These are phyloP conservation scores for Pyropia yezoensis DNA, from an alignment of 23 red algal species.

Conservation along the genomic window DNA sequence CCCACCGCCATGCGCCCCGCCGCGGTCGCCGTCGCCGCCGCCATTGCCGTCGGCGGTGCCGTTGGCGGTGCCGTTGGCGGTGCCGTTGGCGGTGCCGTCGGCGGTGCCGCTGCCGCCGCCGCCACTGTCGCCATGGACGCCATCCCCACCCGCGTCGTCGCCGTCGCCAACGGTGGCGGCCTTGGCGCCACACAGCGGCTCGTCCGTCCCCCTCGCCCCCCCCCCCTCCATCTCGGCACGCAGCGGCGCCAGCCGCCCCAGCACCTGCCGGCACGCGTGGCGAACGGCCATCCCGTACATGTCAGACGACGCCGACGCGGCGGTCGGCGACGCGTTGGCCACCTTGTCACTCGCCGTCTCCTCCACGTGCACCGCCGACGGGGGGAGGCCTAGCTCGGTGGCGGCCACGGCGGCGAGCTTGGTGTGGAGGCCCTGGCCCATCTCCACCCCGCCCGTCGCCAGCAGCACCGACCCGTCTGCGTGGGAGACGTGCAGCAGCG, in stretches of 20 bases:
- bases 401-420: slow-evolving; percentile 70
- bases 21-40: too few species aligned
- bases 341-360: slow-evolving; percentile 85
- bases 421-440: slow-evolving; percentile 75
- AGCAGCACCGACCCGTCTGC: slow-evolving; percentile 72
- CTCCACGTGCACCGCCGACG: slow-evolving; percentile 52
- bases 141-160: too few species aligned
- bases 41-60: too few species aligned
- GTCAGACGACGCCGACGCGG: slow-evolving; percentile 68
- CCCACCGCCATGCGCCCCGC: too few species aligned
- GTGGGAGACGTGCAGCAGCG: slow-evolving; percentile 60
- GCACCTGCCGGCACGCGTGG: slow-evolving; percentile 24
- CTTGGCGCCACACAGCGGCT: too few species aligned
- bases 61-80: too few species aligned
- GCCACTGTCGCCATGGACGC: too few species aligned
- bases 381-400: slow-evolving; percentile 37
- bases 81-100: too few species aligned
- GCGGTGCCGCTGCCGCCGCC: too few species aligned
- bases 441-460: slow-evolving; percentile 73
- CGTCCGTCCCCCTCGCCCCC: too few species aligned
- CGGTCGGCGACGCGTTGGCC: slow-evolving; percentile 75
- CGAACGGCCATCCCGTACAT: slow-evolving; percentile 78
- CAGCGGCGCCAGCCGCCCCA: slow-evolving; percentile 1
- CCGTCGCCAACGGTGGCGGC: too few species aligned
- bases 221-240: slow-evolving; percentile 16